Base-by-base conservation (phyloP, 805 yeast species). In the Zygosaccharomyces lentus region DNA sequence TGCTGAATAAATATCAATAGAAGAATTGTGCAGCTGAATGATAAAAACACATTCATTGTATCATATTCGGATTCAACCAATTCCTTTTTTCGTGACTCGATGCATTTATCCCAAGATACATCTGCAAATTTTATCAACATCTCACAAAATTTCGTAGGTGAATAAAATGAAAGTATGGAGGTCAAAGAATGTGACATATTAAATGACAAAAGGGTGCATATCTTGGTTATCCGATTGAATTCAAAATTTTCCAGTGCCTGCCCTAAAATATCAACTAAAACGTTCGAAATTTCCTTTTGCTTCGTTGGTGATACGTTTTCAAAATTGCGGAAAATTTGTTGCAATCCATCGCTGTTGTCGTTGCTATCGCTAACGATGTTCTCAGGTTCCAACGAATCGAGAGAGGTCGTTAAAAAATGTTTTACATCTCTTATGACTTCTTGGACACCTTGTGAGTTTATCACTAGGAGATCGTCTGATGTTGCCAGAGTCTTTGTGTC, bases 11-110 rank as follows among this genome's bases (percentile, higher is more conserved):
- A 57, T 2, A 69, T 54, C 7, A 80, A 53, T 34, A 82, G 68
- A 31, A 82, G 58, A 21, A 84, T 56, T 1, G 81, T 67, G 37
- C 78, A 71, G 1, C 95, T 89, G 61, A 83, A 81, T 32, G 85
- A 81, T 1, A 87, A 70, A 56, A 81, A 85, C 10, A 72, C 64
- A 30, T 84, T 93, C 60, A 83, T 88, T 50, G 76, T 77, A 52
- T 78, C 76, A 46, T 72, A 71, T 43, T 78, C 84, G 48, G 72
- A 59, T 32, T 64, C 59, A 37, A 62, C 62, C 36, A 49, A 25
- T 29, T 48, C 50, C 23, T 55, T 51, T 13, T 36, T 46, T 24
- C 48, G 55, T 6, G 41, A 25, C 10, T 45, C 41, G 2, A 52
- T 46, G 9, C 48, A 41, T 5, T 49, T 37, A 4, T 53, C 53